Evolutionary conservation across 2,329 filamentous ascomycete species (phyloP), one percentile per base, ranked within the genome.

Genomic region (Venturia asperata): DNA sequence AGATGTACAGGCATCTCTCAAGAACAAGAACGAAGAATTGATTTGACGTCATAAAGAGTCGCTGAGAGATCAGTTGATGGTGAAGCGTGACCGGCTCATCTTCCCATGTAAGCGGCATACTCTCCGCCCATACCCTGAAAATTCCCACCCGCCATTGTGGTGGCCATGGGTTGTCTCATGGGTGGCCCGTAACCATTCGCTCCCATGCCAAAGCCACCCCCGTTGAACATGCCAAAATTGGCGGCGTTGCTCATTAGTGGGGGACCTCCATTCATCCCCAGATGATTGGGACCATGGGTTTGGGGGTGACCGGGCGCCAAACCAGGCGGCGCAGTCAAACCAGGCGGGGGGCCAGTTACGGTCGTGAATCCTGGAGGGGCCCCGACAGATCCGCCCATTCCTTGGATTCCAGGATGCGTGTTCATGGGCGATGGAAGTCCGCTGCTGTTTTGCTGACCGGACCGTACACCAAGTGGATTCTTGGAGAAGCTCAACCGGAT

Each of bases 401-500:
- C 83, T 47, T 80, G 80, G 70, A 87, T 74, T n/a, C 80, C 76
- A 11, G 79, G 79, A 45, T 80, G 80, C 5, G 81, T 78, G 27
- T 79, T 77, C 67, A 85, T 77, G 11, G 79, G 76, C 49, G 79
- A 80, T n/a, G 78, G 73, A 24, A 80, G 76, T 47, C 78, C 81
- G 74, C 82, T 79, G 66, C 77, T 82, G 63, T 79, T 80, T 43
- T 80, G 81, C 72, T 92, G 91, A 34, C 86, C 87, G 1, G 90
- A 91, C 58, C 94, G 88, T 37, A 97, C 93, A 27, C 94, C 94
- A 1, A 97, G 83, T 0, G 94, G 94, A 71, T 97, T 97, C 80
- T 97, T 97, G 39, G 93, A 97, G 76, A 97, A 99, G 76, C 92
- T 96, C 65, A 99, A 81, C 30, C 94, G 88, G 71, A 99, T 97